Conservation (phyloP, 441 rosid species). For the Raphanus hybrid region DNA sequence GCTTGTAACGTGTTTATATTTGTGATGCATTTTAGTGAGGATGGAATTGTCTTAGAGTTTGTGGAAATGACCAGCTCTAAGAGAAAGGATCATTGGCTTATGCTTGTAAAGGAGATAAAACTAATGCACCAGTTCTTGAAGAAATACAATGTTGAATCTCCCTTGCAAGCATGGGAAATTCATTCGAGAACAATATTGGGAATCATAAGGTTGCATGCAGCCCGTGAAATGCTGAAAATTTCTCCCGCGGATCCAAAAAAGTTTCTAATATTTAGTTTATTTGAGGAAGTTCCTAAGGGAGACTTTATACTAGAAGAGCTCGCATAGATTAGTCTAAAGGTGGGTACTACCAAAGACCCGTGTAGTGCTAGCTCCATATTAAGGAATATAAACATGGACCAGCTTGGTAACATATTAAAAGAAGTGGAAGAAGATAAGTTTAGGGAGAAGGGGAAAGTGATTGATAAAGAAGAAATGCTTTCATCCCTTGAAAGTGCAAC, state of each 20-base stretch:
- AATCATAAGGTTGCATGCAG: constrained; percentile 86
- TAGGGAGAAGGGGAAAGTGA: constrained; percentile 37
- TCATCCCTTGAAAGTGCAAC: constrained; percentile 59
- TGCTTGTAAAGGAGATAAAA: constrained; percentile 68
- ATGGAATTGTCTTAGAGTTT: constrained; percentile 84
- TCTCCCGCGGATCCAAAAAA: constrained; percentile 75
- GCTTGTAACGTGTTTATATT: neutral
- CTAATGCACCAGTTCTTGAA: constrained; percentile 76
- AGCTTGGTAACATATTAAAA: constrained; percentile 39
- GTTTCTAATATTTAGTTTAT: constrained; percentile 84
- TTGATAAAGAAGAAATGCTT: constrained; percentile 40
- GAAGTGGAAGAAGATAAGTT: constrained; percentile 41
- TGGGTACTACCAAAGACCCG: constrained; percentile 44
- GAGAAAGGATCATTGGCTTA: constrained; percentile 90
- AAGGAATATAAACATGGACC: constrained; percentile 59
- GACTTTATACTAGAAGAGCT: constrained; percentile 84
- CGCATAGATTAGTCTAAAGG: constrained; percentile 65
- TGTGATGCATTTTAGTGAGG: constrained; percentile 51
- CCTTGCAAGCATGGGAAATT: constrained; percentile 76
- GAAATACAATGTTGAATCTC: constrained; percentile 53
- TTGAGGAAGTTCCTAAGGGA: constrained; percentile 87
- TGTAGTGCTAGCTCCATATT: constrained; percentile 79
- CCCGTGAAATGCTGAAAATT: constrained; percentile 85
- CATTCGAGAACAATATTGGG: constrained; percentile 81
- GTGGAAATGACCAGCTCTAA: constrained; percentile 89